Evolutionary conservation across 1,284 basidiomycete species (phyloP).

Genomic region (Rugosomyces carneus): DNA sequence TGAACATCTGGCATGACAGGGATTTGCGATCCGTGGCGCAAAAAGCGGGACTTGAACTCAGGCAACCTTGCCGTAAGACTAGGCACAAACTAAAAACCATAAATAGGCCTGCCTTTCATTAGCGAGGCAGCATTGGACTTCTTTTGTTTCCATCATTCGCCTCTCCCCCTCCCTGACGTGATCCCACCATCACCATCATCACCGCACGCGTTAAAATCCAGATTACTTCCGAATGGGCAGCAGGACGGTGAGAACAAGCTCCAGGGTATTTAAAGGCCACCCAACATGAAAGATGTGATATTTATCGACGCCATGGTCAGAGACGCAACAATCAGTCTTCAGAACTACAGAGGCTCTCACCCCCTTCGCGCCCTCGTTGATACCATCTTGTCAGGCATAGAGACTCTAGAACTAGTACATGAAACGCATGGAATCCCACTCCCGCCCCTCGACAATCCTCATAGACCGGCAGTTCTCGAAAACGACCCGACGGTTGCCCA

Average conservation of each 20-base stretch:
- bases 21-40: not conserved
- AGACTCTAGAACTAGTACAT: constrained; percentile 19
- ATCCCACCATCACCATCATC: not conserved
- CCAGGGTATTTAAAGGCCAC: not conserved
- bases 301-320: not conserved
- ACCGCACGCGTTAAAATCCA: not conserved
- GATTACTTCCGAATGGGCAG: not conserved
- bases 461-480: constrained; percentile 18
- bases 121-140: not conserved
- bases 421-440: constrained; percentile 16
- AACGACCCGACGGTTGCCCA: constrained; percentile 12
- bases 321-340: not conserved
- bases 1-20: not conserved
- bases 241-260: not conserved
- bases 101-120: not conserved
- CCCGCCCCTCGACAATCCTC: constrained; percentile 23
- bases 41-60: not conserved
- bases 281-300: not conserved
- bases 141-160: not conserved
- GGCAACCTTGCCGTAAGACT: not conserved
- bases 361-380: constrained; percentile 18
- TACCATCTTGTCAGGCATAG: constrained; percentile 20
- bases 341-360: not conserved
- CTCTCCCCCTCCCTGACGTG: not conserved
- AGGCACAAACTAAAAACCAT: not conserved